Evolutionary conservation across 1,284 basidiomycete genomes (phyloP), one percentile per base, ranked within the genome.

Genomic region (Trichosporon sp.): DNA sequence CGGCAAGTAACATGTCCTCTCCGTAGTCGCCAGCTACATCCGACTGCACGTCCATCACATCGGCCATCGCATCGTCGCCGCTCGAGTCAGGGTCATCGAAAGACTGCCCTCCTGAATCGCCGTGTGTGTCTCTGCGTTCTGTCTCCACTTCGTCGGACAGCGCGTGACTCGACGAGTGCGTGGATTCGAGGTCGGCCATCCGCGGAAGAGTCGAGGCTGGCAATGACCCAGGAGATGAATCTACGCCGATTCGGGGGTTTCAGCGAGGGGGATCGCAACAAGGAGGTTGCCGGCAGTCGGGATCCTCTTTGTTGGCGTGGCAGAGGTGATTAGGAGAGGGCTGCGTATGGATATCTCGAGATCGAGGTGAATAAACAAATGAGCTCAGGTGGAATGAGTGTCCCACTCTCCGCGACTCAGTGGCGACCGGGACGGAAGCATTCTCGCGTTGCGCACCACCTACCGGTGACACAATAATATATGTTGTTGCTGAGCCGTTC

Each of bases 131-230:
- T 16, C 33, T 54, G 49, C 25, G 25, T 31, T 59, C 61, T 13
- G 62, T 21, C 2, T 65, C 65, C 21, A 62, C 32, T 54, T 62
- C 63, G 36, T 69, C 66, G 21, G 65, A 65, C 14, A 65, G 59
- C 10, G 60, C 58, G 61, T 52, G 81, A 75, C 61, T 72, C 78
- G 58, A 81, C 78, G 67, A 63, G 44, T 59, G 65, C 44, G 63
- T 69, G 21, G 61, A 63, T 56, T 64, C 62, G 21, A 64, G 59
- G 40, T 60, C 60, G 49, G 69, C 70, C 71, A 71, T 71, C n/a
- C 57, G 64, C 57, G 52, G 46, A 9, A 31, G 16, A 29, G 49
- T 54, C 27, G 60, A 36, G 27, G 25, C 49, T 29, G 49, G 49
- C 46, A n/a, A 8, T 31, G 49, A 31, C 31, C 16, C 49, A 10